phyloP scores from a whole-genome alignment of 768 basidiomycete genomes.

The Suillus placidus region DNA sequence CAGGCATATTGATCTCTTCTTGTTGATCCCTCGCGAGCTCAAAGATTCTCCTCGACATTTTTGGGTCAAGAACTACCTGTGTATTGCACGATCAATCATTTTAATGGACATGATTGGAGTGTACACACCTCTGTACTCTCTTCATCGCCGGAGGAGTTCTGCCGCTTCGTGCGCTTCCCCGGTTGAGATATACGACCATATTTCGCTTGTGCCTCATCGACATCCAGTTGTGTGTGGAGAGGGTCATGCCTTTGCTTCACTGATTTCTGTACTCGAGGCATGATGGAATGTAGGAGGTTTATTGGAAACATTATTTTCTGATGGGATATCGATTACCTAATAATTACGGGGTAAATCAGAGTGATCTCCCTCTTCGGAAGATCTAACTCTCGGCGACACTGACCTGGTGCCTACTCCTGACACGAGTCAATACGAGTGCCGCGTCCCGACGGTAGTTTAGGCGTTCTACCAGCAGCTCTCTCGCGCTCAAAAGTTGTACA shows the following conservation, averaged over 20 bases:
- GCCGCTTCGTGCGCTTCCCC: constrained; percentile 71
- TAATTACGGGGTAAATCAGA: background rate
- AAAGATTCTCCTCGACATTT: constrained; percentile 85
- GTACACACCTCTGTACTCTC: constrained; percentile 60
- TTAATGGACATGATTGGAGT: constrained; percentile 14
- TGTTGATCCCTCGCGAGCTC: constrained; percentile 93
- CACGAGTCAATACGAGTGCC: background rate
- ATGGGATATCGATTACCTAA: constrained; percentile 8
- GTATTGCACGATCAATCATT: constrained; percentile 7
- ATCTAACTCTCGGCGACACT: background rate
- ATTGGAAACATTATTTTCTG: constrained; percentile 13
- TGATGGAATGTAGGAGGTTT: constrained; percentile 31
- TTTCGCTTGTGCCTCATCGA: constrained; percentile 75
- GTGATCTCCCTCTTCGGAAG: no score
- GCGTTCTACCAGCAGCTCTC: background rate
- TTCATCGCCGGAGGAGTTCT: constrained; percentile 45
- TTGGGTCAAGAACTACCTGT: constrained; percentile 75
- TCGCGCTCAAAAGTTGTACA: no score
- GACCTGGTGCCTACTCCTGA: background rate
- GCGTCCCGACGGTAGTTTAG: background rate
- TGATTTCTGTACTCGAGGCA: constrained; percentile 66
- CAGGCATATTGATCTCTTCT: constrained; percentile 74
- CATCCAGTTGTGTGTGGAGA: constrained; percentile 78
- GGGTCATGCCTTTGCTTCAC: constrained; percentile 82
- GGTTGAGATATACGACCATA: constrained; percentile 80